Percentiles rank a stretch among this genome's conserved stretches.
phyloP scores from a whole-genome alignment of 2,329 filamentous ascomycete species.

The Fusarium sublunatum region DNA sequence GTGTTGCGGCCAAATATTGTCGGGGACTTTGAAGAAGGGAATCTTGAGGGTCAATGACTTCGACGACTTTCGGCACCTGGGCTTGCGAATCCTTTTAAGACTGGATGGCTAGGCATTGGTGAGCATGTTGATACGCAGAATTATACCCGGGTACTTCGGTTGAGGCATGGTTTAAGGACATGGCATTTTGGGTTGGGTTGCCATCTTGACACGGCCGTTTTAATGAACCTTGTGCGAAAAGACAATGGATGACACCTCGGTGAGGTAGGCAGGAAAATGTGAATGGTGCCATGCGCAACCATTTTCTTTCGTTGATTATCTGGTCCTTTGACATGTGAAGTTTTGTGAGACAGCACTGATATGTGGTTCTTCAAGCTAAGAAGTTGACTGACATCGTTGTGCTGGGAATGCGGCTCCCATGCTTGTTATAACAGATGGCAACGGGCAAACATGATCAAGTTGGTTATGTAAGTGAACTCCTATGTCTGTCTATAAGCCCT shows the following conservation, averaged over 20 bases:
- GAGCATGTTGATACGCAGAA: slow-evolving; percentile 47
- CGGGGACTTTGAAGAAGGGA: slow-evolving; percentile 16
- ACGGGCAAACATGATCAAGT: background rate
- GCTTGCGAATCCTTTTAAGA: slow-evolving; percentile 45
- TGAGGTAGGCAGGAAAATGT: slow-evolving; percentile 23
- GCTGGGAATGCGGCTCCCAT: background rate
- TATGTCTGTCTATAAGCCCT: slow-evolving; percentile 9
- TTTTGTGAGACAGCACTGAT: background rate
- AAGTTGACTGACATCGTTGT: background rate
- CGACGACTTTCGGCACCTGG: slow-evolving; percentile 41
- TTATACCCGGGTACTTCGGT: slow-evolving; percentile 47
- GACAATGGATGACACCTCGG: slow-evolving; percentile 23
- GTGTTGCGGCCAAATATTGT: slow-evolving; percentile 5
- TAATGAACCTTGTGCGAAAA: slow-evolving; percentile 42
- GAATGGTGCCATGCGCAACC: slow-evolving; percentile 34
- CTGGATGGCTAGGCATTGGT: slow-evolving; percentile 44
- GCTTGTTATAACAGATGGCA: background rate
- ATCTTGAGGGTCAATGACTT: slow-evolving; percentile 34
- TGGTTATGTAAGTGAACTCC: slow-evolving; percentile 1
- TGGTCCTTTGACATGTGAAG: slow-evolving; percentile 6
- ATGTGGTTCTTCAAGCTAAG: background rate
- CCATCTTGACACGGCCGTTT: slow-evolving; percentile 47
- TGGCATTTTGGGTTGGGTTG: slow-evolving; percentile 38
- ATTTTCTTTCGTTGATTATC: slow-evolving; percentile 8
- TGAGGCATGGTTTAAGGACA: slow-evolving; percentile 43